phyloP scores from a whole-genome alignment of 2,329 filamentous ascomycete species.

The Talaromyces rugulosus region DNA sequence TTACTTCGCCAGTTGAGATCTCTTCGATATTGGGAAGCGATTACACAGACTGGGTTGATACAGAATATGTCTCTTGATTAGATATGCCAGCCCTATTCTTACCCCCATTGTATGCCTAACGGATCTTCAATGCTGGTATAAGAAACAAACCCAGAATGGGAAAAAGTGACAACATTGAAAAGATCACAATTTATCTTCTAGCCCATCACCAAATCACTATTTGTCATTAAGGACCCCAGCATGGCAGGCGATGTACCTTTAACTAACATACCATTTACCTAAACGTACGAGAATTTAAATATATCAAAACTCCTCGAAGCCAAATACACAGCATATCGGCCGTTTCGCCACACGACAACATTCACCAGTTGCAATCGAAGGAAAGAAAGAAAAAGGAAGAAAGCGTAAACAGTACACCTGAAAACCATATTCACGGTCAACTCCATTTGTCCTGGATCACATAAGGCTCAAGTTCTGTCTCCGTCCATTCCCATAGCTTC shows the following conservation, averaged over 20 bases:
- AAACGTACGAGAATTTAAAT: no score
- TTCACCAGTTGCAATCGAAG: no score
- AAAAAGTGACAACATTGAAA: background rate
- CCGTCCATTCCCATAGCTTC: constrained; percentile 43
- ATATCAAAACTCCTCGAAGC: background rate
- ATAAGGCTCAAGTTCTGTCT: constrained; percentile 15
- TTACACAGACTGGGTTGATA: constrained; percentile 43
- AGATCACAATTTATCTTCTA: background rate
- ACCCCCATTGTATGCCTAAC: background rate
- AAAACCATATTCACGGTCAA: background rate
- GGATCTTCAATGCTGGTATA: background rate
- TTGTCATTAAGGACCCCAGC: background rate
- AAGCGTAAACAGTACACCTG: background rate
- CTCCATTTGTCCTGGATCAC: background rate
- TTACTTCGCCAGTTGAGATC: constrained; percentile 41
- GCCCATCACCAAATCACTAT: background rate
- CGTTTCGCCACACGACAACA: background rate
- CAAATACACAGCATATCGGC: background rate
- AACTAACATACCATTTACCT: no score
- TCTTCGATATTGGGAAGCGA: constrained; percentile 42
- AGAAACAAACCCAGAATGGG: background rate
- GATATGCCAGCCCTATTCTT: background rate
- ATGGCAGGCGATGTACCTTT: no score
- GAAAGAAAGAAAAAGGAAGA: background rate
- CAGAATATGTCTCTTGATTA: constrained; percentile 29